Conservation (phyloP, 805 yeast genomes). For the Saccharomyces eubayanus region DNA sequence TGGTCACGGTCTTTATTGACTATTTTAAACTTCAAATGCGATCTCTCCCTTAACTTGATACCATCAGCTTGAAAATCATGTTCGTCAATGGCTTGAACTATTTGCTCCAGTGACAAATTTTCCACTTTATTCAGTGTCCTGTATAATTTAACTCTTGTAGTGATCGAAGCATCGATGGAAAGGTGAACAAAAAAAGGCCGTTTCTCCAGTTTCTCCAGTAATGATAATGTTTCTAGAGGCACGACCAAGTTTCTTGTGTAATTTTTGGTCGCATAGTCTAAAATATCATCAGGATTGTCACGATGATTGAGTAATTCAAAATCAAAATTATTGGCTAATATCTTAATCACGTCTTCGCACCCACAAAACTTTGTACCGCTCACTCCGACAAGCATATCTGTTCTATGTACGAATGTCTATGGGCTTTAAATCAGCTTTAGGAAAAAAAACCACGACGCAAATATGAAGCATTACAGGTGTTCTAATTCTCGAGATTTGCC, state of each 20-base stretch:
- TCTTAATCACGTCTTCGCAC: conserved; percentile 13
- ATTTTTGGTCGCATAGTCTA: conserved; percentile 53
- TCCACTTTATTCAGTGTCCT: conserved; percentile 8
- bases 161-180: conserved; percentile 64
- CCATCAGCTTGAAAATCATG: conserved; percentile 13
- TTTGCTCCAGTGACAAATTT: conserved; percentile 22
- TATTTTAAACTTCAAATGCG: conserved; percentile 20
- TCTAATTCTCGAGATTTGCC: background rate
- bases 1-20: conserved; percentile 3
- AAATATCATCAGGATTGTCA: conserved; percentile 33
- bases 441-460: background rate
- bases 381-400: conserved; percentile 22
- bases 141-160: conserved; percentile 32
- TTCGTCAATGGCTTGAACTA: conserved; percentile 31
- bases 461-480: background rate
- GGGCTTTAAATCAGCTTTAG: background rate
- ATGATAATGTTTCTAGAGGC: conserved; percentile 35
- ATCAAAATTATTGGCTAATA: conserved; percentile 11
- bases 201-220: conserved; percentile 43
- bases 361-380: conserved; percentile 26
- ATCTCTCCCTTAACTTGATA: conserved; percentile 18
- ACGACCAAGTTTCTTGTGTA: conserved; percentile 62
- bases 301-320: conserved; percentile 15
- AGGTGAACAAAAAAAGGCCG: conserved; percentile 82
- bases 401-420: background rate